Conservation (phyloP, 1,139 yeast genomes). For the Magnusiomyces paraingens region DNA sequence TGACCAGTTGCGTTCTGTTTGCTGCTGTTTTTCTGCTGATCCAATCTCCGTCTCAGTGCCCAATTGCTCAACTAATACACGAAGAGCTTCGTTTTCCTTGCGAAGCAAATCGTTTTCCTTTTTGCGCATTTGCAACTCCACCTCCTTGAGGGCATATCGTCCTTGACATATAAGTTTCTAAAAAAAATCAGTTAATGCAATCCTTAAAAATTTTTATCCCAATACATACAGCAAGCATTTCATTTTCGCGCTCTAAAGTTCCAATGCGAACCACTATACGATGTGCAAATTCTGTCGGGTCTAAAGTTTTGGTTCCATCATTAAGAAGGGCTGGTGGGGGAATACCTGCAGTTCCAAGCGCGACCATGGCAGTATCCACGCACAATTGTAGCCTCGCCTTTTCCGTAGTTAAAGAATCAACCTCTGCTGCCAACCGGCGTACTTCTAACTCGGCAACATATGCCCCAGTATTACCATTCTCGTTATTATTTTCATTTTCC, state of each 20-base stretch:
- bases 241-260: conserved; percentile 62
- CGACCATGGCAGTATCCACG: conserved; percentile 50
- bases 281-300: conserved; percentile 72
- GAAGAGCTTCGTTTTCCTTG: neutral
- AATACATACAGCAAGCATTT: conserved; percentile 43
- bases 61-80: neutral
- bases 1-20: too few relatives aligned
- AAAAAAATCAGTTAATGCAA: neutral
- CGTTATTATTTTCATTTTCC: too few relatives aligned
- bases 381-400: conserved; percentile 46
- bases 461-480: neutral
- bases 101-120: conserved; percentile 37
- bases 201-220: conserved; percentile 2
- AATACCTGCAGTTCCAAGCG: conserved; percentile 52
- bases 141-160: conserved; percentile 60
- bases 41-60: too few relatives aligned
- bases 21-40: too few relatives aligned
- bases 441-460: neutral
- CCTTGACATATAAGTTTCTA: conserved; percentile 62
- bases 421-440: conserved; percentile 19
- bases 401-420: conserved; percentile 38
- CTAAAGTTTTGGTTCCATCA: conserved; percentile 29
- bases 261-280: conserved; percentile 60
- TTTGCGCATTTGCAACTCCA: conserved; percentile 58
- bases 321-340: conserved; percentile 20